These are phyloP conservation scores for Cyanidioschyzon merolae DNA, from an alignment of 23 red algal species.

Conservation along the genomic window DNA sequence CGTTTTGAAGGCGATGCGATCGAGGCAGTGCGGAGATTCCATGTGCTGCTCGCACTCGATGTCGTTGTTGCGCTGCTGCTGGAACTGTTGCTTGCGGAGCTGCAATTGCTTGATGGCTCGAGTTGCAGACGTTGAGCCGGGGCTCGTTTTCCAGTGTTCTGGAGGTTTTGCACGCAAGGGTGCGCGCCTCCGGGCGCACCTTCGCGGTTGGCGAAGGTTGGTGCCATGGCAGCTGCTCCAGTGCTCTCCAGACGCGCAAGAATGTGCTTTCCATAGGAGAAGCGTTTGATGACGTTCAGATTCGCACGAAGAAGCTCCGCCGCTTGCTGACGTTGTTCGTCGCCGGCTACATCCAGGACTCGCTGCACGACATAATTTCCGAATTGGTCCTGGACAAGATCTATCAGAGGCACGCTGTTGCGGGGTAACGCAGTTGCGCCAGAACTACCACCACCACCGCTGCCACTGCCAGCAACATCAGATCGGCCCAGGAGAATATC, in stretches of 20 bases:
- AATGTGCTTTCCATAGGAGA: slow-evolving; percentile 98
- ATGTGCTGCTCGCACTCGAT: too few relatives aligned
- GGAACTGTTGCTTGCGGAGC: too few relatives aligned
- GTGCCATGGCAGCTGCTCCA: too few relatives aligned
- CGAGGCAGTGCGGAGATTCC: too few relatives aligned
- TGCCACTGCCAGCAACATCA: neutral
- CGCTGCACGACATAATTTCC: slow-evolving; percentile 99
- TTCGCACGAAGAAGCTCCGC: slow-evolving; percentile 62
- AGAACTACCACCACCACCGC: neutral
- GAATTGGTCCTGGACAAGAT: slow-evolving; percentile 78
- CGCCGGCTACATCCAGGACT: slow-evolving; percentile 70
- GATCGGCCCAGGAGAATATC: slow-evolving; percentile 45
- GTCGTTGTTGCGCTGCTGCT: too few relatives aligned
- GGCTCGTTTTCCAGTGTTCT: too few relatives aligned
- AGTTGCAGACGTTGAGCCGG: too few relatives aligned
- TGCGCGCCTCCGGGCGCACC: too few relatives aligned
- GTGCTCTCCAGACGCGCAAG: slow-evolving; percentile 55
- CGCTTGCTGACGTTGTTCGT: slow-evolving; percentile 52
- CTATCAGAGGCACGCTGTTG: slow-evolving; percentile 16
- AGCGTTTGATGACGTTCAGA: slow-evolving; percentile 74
- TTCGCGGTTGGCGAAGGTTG: too few relatives aligned
- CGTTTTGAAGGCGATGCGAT: too few relatives aligned
- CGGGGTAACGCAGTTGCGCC: neutral
- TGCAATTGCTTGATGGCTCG: too few relatives aligned
- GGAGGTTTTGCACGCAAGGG: too few relatives aligned